Base-by-base conservation (phyloP, 371 early-diverging fungal genomes). In the Apophysomyces elegans region DNA sequence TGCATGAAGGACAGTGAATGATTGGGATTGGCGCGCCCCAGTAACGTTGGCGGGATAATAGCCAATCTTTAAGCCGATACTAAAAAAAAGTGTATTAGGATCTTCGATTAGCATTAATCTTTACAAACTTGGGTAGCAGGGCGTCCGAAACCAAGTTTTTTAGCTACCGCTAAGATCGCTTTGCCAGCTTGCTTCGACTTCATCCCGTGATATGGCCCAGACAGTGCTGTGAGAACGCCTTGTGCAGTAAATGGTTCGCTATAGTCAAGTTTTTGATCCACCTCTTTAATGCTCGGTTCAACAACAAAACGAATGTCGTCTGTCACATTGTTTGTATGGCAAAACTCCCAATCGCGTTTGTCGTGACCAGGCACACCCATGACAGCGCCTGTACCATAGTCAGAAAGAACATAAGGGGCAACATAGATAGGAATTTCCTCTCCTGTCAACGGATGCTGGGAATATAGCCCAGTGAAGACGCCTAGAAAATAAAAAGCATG, bases 21-120 rank as follows among this genome's bases (percentile, higher is more conserved):
- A 99, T 87, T 4, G 99, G 99, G 44, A 99, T 95, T 13, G 99
- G 99, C 1, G 99, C 96, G 9, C 99, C 99, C 99, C 99, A 99
- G 71, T 95, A 96, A 37, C 99, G 87, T 78, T 99, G 99, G 56
- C 99, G 87, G 1, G 98, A 98, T 11, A 99, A 76, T 0, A 99
- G 83, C 99, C 99, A 99, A 79, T 99, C 99, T 54, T 94, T 88
- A 39, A 97, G 78, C 1, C 91, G 88, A 70, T 88, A 97, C 83
- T 88, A 63, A 41, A 6, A 59, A 21, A 56, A 11, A 0, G 50
- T 11, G 16, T 37, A 18, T 21, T 32, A 63, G 11, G 21, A 35
- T 5, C 18, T 6, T 61, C 35, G 18, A 63, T 5, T n/a, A 1
- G 21, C 12, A 37, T 32, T 26, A 45, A 12, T 7, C 2, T 14